Conservation (phyloP, 1,139 yeast species). For the Hansenula sp. region DNA sequence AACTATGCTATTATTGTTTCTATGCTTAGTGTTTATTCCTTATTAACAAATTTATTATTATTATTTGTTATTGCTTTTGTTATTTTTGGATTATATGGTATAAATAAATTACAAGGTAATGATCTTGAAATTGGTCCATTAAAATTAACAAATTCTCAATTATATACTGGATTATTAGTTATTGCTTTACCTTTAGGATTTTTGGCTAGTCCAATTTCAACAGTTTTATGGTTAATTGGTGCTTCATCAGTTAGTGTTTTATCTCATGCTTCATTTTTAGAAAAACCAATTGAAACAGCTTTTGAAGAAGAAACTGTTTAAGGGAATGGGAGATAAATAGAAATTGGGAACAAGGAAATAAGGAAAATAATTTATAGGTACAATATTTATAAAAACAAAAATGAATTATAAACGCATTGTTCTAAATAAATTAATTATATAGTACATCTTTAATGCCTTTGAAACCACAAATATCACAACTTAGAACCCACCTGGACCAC, state of each 20-base stretch:
- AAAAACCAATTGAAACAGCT: constrained; percentile 96
- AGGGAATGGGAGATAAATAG: neutral
- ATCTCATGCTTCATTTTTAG: constrained; percentile 92
- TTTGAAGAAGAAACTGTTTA: constrained; percentile 79
- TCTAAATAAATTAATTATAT: too few relatives aligned
- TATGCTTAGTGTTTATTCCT: constrained; percentile 63
- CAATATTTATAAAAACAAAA: too few relatives aligned
- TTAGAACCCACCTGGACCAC: constrained; percentile 6
- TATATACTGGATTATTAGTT: constrained; percentile 80
- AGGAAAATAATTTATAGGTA: neutral
- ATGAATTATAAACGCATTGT: too few relatives aligned
- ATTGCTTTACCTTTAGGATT: constrained; percentile 85
- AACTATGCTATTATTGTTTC: constrained; percentile 78
- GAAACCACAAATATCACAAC: neutral
- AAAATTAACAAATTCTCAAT: constrained; percentile 71
- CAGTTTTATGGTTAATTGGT: constrained; percentile 95
- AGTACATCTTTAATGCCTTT: neutral
- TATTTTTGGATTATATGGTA: constrained; percentile 71
- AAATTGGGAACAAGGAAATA: neutral
- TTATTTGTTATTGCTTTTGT: constrained; percentile 74
- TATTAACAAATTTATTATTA: constrained; percentile 78
- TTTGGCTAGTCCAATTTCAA: constrained; percentile 88
- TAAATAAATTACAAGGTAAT: constrained; percentile 72
- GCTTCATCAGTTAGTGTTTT: constrained; percentile 84
- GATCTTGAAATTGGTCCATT: constrained; percentile 69